Evolutionary conservation across 2,329 filamentous ascomycete genomes (phyloP), one percentile per base, ranked within the genome.

Genomic region (Monosporascus sp.): DNA sequence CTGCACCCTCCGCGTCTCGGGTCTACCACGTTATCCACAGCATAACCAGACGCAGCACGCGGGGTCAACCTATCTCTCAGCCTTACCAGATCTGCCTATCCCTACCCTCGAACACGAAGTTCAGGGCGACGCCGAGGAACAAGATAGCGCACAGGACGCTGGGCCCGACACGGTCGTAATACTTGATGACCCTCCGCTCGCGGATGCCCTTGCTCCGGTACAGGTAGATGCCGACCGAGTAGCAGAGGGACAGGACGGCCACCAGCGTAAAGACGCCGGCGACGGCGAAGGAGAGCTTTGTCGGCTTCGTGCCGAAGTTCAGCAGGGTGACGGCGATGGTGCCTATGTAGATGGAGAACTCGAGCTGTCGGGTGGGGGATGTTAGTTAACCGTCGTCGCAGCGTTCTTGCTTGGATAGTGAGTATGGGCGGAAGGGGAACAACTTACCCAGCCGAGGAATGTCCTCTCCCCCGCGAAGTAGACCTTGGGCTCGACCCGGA

Each of bases 381-480:
- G 58, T 65, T 55, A 67, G 59, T 46, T 24, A 11, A 24, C 22
- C 20, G 48, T 52, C 31, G 40, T 22, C 11, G 9, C 20, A 47
- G 38, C 24, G 19, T n/a, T 37, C n/a, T 40, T 14, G 7, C 31
- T 9, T n/a, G 41, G 37, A 52, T 27, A 51, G 17, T 48, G 31
- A 44, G 49, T 50, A n/a, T 7, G 9, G 11, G 22, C 38, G 26
- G 51, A 7, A 44, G n/a, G 19, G 17, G 35, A 16, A 26, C 26
- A 26, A 74, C 84, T 75, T 73, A 88, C 86, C 91, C 94, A 99
- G 58, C 91, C 89, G 53, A 99, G 80, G 74, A 97, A 99, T 1
- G 94, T 99, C 59, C 94, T 84, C 72, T 99, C 94, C 1, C 91
- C 92, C 22, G 94, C 94, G 68, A 99, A 96, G 71, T 91, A 96